Conservation (phyloP, 2,329 filamentous ascomycete genomes). For the Mollisiaceae sp. region DNA sequence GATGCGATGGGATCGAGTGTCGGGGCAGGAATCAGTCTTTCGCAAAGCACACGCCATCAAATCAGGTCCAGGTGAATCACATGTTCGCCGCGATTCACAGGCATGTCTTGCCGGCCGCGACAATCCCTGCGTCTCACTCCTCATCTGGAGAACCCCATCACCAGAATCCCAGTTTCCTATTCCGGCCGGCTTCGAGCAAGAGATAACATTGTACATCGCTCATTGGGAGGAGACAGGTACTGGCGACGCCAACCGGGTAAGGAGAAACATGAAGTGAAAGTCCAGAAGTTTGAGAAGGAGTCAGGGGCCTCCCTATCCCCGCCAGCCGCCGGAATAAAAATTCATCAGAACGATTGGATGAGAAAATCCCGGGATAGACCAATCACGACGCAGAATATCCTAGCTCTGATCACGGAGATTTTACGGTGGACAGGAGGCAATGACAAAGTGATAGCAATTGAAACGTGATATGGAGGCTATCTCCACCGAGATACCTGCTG, state of each 20-base stretch:
- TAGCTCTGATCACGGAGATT: conserved; percentile 20
- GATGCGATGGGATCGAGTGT: conserved; percentile 17
- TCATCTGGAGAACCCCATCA: conserved; percentile 5
- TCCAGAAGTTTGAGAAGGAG: conserved; percentile 8
- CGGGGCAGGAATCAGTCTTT: conserved; percentile 10
- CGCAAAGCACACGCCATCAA: conserved; percentile 16
- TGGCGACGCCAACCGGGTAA: conserved; percentile 16
- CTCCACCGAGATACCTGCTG: neutral
- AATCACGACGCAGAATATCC: conserved; percentile 27
- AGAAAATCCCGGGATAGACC: conserved; percentile 27
- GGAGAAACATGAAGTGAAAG: conserved; percentile 22
- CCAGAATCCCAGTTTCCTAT: conserved; percentile 19
- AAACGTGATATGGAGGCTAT: neutral
- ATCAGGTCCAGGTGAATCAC: conserved; percentile 14
- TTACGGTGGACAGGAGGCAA: neutral
- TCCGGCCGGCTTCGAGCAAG: conserved; percentile 11
- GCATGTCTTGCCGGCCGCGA: conserved; percentile 20
- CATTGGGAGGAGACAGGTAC: conserved; percentile 8
- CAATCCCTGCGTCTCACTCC: too few relatives aligned
- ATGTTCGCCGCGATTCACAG: neutral
- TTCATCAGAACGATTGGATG: conserved; percentile 33
- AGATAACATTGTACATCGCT: neutral
- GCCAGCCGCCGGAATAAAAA: conserved; percentile 26
- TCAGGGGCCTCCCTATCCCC: conserved; percentile 14
- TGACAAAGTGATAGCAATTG: conserved; percentile 14